These are phyloP conservation scores for Eimeria maxima DNA, from an alignment of 169 alveolate genomes.

Conservation along the genomic window DNA sequence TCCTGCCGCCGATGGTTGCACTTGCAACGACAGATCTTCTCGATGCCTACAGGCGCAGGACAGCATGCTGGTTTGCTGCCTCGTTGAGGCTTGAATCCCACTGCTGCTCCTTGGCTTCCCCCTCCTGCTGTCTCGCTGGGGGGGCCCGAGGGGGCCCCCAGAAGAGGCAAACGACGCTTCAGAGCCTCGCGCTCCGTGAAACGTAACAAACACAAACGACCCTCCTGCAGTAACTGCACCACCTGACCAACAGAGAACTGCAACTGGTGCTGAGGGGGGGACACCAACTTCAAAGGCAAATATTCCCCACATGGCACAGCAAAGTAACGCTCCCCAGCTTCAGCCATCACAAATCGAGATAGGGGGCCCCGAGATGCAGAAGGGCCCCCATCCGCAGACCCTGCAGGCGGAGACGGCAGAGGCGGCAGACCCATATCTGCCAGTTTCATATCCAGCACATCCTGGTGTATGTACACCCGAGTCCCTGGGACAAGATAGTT, in stretches of 20 bases:
- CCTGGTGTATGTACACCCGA: slow-evolving; percentile 62
- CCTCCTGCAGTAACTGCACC: slow-evolving; percentile 51
- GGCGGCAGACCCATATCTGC: slow-evolving; percentile 44
- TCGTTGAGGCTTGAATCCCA: background rate
- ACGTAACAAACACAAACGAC: slow-evolving; percentile 11
- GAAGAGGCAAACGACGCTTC: slow-evolving; percentile 4
- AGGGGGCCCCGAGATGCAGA: slow-evolving; percentile 16
- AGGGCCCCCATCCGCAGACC: background rate
- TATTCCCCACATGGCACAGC: slow-evolving; percentile 10
- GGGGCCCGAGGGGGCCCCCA: slow-evolving; percentile 39
- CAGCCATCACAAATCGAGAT: slow-evolving; percentile 7
- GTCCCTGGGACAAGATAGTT: slow-evolving; percentile 55
- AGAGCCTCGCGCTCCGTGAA: slow-evolving; percentile 44
- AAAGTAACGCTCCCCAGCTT: slow-evolving; percentile 21
- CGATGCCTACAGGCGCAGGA: slow-evolving; percentile 69
- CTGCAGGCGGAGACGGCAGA: slow-evolving; percentile 18
- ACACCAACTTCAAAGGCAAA: slow-evolving; percentile 17
- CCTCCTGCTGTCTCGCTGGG: slow-evolving; percentile 18
- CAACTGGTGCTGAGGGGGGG: slow-evolving; percentile 10
- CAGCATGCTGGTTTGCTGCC: slow-evolving; percentile 60
- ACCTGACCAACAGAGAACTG: slow-evolving; percentile 21
- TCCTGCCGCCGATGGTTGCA: slow-evolving; percentile 78
- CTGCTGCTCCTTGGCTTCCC: background rate
- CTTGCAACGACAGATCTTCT: slow-evolving; percentile 63
- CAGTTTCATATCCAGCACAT: slow-evolving; percentile 34